Evolutionary conservation across 106 monocot genomes (phyloP).

Genomic region (Allium sativum): DNA sequence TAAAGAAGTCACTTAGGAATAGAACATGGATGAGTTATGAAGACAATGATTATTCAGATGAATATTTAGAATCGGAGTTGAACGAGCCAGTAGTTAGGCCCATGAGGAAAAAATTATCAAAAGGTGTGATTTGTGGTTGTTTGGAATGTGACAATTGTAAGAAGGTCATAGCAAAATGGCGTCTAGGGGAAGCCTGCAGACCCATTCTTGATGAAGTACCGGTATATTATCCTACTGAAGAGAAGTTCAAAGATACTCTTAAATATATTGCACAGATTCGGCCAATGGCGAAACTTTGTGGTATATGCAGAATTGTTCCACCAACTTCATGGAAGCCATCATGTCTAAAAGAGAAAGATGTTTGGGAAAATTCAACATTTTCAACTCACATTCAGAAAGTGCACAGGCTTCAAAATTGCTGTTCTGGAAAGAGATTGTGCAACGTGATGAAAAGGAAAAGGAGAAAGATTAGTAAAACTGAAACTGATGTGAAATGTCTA

Average conservation of each 20-base stretch:
- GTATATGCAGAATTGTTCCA: slow-evolving; percentile 89
- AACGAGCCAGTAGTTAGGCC: slow-evolving; percentile 23
- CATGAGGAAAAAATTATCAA: slow-evolving; percentile 22
- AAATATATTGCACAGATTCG: slow-evolving; percentile 72
- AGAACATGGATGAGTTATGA: slow-evolving; percentile 61
- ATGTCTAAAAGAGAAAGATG: slow-evolving; percentile 62
- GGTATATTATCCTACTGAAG: slow-evolving; percentile 74
- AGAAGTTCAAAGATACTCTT: slow-evolving; percentile 86
- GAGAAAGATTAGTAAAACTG: slow-evolving; percentile 27
- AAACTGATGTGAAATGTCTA: slow-evolving; percentile 7
- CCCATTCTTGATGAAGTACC: slow-evolving; percentile 67
- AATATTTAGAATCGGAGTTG: slow-evolving; percentile 32
- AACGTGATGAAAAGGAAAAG: slow-evolving; percentile 49
- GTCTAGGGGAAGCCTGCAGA: slow-evolving; percentile 43
- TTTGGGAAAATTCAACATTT: slow-evolving; percentile 67
- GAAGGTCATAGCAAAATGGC: slow-evolving; percentile 65
- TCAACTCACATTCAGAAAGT: slow-evolving; percentile 59
- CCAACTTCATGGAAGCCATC: slow-evolving; percentile 80
- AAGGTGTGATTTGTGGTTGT: slow-evolving; percentile 77
- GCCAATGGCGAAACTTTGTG: slow-evolving; percentile 62
- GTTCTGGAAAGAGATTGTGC: slow-evolving; percentile 22
- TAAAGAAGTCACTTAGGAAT: slow-evolving; percentile 41
- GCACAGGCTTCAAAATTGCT: slow-evolving; percentile 86
- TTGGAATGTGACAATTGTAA: slow-evolving; percentile 55
- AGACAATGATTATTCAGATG: slow-evolving; percentile 37